Conservation (phyloP, 176 grass and related monocot species). For the Stipa capillata region DNA sequence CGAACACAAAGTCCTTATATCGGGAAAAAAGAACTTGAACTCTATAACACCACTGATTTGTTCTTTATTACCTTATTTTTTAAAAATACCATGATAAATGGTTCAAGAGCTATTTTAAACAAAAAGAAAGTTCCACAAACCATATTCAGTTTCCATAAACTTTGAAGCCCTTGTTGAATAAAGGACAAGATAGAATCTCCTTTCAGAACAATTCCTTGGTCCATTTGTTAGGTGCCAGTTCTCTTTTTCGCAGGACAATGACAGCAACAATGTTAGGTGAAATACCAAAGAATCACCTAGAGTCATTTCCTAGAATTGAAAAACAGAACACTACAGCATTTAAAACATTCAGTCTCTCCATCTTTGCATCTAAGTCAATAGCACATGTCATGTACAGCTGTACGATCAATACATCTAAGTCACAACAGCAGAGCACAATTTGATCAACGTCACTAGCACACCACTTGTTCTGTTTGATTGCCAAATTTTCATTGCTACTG, state of each 20-base stretch:
- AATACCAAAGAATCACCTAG: neutral
- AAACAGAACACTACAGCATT: neutral
- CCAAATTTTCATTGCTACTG: neutral
- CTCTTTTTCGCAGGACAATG: neutral
- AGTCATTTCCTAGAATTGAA: neutral
- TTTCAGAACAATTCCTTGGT: slow-evolving; percentile 15
- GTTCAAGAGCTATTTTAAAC: neutral
- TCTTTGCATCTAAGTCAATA: neutral
- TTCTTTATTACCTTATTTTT: neutral
- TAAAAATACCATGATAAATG: neutral
- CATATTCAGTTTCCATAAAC: neutral
- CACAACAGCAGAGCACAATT: neutral
- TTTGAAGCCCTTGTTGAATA: neutral
- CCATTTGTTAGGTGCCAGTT: neutral
- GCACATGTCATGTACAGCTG: neutral
- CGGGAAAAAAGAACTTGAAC: neutral
- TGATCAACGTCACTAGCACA: neutral
- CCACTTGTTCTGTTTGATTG: neutral
- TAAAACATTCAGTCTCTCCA: neutral
- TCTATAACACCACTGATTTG: neutral
- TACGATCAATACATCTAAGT: neutral
- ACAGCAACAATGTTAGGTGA: slow-evolving; percentile 2
- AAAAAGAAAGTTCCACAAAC: neutral
- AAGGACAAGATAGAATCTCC: neutral
- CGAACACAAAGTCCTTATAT: too few species aligned